These are phyloP conservation scores for Phytophthora hibernalis DNA, from an alignment of 352 stramenopile species.

Conservation along the genomic window DNA sequence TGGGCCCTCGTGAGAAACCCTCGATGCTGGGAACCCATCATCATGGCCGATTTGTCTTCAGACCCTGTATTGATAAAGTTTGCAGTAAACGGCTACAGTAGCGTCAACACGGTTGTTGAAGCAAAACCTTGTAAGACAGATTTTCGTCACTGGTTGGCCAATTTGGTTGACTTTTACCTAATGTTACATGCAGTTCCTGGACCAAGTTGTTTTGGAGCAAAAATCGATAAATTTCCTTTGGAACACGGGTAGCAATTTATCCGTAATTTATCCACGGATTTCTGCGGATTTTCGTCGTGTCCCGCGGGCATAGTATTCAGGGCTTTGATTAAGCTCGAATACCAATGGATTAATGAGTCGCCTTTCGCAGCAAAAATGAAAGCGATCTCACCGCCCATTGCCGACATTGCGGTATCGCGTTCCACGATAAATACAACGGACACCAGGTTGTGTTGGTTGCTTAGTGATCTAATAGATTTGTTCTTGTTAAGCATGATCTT, in stretches of 20 bases:
- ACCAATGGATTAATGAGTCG: constrained; percentile 5
- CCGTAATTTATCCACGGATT: no score
- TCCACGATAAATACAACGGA: constrained; percentile 84
- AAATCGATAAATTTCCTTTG: no score
- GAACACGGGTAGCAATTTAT: no score
- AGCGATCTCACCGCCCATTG: constrained; percentile 35
- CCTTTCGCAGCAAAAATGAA: constrained; percentile 29
- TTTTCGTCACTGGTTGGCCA: no score
- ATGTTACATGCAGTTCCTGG: no score
- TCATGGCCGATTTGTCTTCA: constrained; percentile 29
- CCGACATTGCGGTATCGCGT: constrained; percentile 61
- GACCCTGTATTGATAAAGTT: no score
- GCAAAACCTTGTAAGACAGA: background rate
- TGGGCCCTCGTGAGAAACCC: constrained; percentile 8
- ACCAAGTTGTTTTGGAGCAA: no score
- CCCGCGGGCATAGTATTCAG: no score
- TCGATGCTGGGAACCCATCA: constrained; percentile 10
- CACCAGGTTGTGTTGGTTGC: no score
- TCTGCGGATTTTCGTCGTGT: no score
- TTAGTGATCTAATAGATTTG: constrained; percentile 17
- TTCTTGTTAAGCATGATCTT: no score
- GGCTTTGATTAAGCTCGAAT: background rate
- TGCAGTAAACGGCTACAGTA: constrained; percentile 21
- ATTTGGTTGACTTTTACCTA: no score
- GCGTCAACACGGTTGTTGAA: constrained; percentile 15